phyloP scores from a whole-genome alignment of 768 basidiomycete species.

The Naganishia antarctica region DNA sequence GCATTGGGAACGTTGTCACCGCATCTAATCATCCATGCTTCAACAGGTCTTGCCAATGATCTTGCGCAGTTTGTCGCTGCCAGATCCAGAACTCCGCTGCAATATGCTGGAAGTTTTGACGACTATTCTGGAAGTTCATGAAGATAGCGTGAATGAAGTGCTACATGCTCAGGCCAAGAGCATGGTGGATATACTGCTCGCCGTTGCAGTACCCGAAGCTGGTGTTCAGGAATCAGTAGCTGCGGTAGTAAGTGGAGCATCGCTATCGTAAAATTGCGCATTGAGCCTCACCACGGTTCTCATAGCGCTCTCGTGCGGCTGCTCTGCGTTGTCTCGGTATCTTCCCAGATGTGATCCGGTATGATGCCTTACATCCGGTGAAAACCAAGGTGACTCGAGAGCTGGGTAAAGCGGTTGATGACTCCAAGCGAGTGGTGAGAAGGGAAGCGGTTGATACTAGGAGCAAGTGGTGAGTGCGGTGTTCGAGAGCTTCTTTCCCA shows the following conservation, averaged over 20 bases:
- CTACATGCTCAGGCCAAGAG: conserved; percentile 67
- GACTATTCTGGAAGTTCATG: conserved; percentile 60
- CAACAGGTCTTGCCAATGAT: conserved; percentile 91
- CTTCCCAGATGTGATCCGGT: conserved; percentile 71
- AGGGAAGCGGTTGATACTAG: conserved; percentile 82
- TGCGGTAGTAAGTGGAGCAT: not conserved
- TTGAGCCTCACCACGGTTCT: not conserved
- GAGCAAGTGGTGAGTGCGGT: conserved; percentile 47
- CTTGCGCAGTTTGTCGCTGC: conserved; percentile 73
- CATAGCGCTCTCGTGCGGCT: conserved; percentile 67
- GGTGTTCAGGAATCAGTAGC: not conserved
- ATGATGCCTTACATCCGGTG: conserved; percentile 74
- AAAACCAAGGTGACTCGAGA: conserved; percentile 69
- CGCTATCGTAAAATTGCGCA: too few species aligned
- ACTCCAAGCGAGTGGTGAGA: conserved; percentile 77
- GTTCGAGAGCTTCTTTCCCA: too few species aligned
- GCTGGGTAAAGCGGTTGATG: conserved; percentile 73
- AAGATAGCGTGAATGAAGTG: conserved; percentile 46
- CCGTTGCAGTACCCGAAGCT: conserved; percentile 50
- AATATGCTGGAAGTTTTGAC: conserved; percentile 76
- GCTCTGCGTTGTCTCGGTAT: conserved; percentile 70
- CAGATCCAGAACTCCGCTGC: conserved; percentile 66
- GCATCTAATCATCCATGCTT: not conserved
- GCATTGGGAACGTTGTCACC: not conserved
- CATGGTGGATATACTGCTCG: conserved; percentile 67